These are phyloP conservation scores for Ceratocystis huliohia DNA, from an alignment of 2,329 filamentous ascomycete genomes.

Conservation along the genomic window DNA sequence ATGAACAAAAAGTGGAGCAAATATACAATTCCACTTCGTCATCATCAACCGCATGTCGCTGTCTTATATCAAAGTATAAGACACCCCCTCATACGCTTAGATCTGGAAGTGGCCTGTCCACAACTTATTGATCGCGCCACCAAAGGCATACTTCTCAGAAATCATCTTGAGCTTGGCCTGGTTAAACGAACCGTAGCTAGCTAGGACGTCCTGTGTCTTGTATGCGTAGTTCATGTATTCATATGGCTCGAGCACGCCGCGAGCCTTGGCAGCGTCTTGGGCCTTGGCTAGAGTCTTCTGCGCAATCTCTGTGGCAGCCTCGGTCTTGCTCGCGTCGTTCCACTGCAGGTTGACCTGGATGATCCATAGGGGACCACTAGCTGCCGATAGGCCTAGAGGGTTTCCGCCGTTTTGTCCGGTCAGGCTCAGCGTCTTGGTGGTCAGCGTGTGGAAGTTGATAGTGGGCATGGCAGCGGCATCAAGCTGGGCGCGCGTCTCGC, in stretches of 20 bases:
- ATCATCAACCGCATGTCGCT: neutral
- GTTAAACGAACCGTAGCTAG: slow-evolving; percentile 31
- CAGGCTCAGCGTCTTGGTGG: slow-evolving; percentile 28
- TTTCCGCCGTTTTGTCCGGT: slow-evolving; percentile 31
- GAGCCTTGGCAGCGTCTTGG: slow-evolving; percentile 19
- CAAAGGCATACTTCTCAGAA: slow-evolving; percentile 28
- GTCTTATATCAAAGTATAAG: no score
- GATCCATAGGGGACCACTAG: slow-evolving; percentile 24
- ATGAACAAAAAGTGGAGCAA: neutral
- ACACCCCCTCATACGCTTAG: neutral
- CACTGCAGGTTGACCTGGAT: slow-evolving; percentile 24
- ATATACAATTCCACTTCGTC: neutral
- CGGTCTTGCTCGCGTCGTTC: slow-evolving; percentile 22
- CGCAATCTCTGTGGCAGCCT: slow-evolving; percentile 20
- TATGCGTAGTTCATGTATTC: slow-evolving; percentile 35
- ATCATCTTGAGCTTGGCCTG: slow-evolving; percentile 26
- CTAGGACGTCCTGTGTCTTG: slow-evolving; percentile 29
- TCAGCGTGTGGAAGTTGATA: slow-evolving; percentile 32
- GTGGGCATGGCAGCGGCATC: slow-evolving; percentile 23
- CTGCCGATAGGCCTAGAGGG: slow-evolving; percentile 28
- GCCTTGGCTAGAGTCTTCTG: slow-evolving; percentile 22
- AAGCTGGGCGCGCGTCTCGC: slow-evolving; percentile 22
- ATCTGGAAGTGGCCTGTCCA: slow-evolving; percentile 27
- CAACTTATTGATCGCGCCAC: slow-evolving; percentile 26
- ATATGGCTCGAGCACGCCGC: slow-evolving; percentile 18